Evolutionary conservation across 768 basidiomycete species (phyloP).

Genomic region (Tulasnella sp.): DNA sequence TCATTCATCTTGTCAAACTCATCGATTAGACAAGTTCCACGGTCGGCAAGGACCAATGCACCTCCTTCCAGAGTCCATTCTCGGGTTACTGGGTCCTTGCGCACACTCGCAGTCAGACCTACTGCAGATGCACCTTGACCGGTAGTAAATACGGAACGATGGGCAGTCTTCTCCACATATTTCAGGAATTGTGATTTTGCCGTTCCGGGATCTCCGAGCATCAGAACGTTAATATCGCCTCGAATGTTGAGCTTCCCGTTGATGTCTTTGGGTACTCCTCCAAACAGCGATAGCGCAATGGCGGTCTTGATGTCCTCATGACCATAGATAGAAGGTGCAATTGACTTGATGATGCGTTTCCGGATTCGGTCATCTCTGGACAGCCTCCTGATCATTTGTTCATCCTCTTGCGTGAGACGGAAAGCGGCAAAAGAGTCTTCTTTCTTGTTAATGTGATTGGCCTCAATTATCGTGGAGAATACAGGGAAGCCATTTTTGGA

Average conservation of each 20-base stretch:
- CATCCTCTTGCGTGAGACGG: constrained; percentile 92
- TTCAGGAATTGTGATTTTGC: constrained; percentile 99
- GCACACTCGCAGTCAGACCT: constrained; percentile 96
- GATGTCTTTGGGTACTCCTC: constrained; percentile 90
- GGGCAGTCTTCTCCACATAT: constrained; percentile 97
- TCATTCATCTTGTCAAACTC: constrained; percentile 99
- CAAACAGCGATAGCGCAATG: constrained; percentile 85
- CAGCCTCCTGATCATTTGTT: constrained; percentile 76
- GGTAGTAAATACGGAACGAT: constrained; percentile 93
- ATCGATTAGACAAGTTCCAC: constrained; percentile 94
- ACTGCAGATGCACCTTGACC: constrained; percentile 98
- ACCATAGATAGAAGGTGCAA: constrained; percentile 97
- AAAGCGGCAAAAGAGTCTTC: constrained; percentile 99
- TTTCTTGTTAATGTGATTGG: constrained; percentile 98
- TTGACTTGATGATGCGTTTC: constrained; percentile 95
- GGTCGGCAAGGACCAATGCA: constrained; percentile 95
- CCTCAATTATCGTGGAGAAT: constrained; percentile 95
- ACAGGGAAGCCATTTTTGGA: constrained; percentile 99
- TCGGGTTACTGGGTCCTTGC: constrained; percentile 90
- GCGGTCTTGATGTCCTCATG: constrained; percentile 99
- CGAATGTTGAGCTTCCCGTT: constrained; percentile 92
- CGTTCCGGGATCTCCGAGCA: constrained; percentile 96
- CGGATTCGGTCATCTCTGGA: constrained; percentile 87
- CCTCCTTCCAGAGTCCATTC: constrained; percentile 99
- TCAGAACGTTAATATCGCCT: constrained; percentile 93